Percentiles rank a stretch among this genome's conserved stretches.
Conservation (phyloP, 2,329 filamentous ascomycete species). For the Camillea tinctor region DNA sequence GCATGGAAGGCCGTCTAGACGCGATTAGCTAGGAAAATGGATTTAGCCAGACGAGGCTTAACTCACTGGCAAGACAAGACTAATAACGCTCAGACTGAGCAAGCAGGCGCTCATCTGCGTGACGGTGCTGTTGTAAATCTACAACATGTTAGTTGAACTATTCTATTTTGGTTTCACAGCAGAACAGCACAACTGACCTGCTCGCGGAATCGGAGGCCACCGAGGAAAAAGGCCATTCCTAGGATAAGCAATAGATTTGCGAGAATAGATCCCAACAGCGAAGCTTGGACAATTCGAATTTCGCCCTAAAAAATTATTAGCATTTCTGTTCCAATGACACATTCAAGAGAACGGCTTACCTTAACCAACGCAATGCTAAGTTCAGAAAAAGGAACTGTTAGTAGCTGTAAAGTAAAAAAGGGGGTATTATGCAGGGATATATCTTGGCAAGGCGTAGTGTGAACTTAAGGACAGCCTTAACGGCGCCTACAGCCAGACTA, state of each 20-base stretch:
- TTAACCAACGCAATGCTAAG: constrained; percentile 73
- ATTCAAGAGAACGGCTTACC: constrained; percentile 35
- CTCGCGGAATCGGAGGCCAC: constrained; percentile 82
- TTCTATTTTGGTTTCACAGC: not conserved
- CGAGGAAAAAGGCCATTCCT: constrained; percentile 87
- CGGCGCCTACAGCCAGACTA: not conserved
- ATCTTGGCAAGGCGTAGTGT: not conserved
- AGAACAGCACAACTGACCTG: constrained; percentile 53
- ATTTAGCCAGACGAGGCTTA: not conserved
- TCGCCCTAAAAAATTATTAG: constrained; percentile 54
- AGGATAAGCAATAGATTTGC: constrained; percentile 85
- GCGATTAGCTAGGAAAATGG: constrained; percentile 40
- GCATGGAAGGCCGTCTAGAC: constrained; percentile 84
- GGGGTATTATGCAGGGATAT: constrained; percentile 18
- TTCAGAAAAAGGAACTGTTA: constrained; percentile 33
- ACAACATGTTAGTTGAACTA: constrained; percentile 7
- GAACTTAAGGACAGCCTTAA: not conserved
- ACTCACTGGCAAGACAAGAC: constrained; percentile 75
- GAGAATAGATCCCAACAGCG: constrained; percentile 83
- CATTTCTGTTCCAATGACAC: not conserved
- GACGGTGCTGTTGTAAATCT: constrained; percentile 92
- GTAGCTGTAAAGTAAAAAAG: constrained; percentile 23
- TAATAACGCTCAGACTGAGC: constrained; percentile 86
- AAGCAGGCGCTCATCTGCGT: constrained; percentile 96
- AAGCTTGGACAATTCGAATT: constrained; percentile 89